A percentile compares a stretch with the other conserved stretches of the same genome.
Conservation (phyloP, 495 filamentous ascomycete genomes). For the Hypoxylon intermedium region DNA sequence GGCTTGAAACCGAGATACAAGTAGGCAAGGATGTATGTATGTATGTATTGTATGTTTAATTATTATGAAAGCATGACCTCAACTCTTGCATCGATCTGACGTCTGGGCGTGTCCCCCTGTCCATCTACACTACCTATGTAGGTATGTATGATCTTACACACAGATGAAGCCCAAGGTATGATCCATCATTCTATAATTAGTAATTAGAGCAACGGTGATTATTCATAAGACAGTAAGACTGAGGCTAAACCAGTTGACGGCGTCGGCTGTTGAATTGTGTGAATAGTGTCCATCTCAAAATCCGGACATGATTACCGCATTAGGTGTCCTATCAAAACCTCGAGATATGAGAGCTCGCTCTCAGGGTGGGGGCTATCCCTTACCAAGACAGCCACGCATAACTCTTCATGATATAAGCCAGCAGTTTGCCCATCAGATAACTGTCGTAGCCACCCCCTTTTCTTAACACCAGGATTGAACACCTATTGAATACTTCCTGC, state of each 20-base stretch:
- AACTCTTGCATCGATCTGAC: slow-evolving; percentile 4
- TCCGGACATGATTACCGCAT: slow-evolving; percentile 6
- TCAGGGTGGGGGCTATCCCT: slow-evolving; percentile 15
- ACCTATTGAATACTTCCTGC: background rate
- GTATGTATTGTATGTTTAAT: background rate
- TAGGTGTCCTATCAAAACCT: slow-evolving; percentile 5
- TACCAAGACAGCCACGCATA: too few relatives aligned
- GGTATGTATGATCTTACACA: background rate
- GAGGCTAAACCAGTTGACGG: background rate
- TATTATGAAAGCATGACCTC: slow-evolving; percentile 7
- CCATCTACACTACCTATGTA: background rate
- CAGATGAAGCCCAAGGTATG: slow-evolving; percentile 1
- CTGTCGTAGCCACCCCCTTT: background rate
- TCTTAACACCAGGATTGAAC: background rate
- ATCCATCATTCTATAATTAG: slow-evolving; percentile 4
- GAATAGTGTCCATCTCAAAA: slow-evolving; percentile 3
- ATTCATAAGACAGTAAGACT: too few relatives aligned
- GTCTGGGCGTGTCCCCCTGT: background rate
- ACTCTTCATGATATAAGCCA: slow-evolving; percentile 6
- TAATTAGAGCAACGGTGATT: too few relatives aligned
- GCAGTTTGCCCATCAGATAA: slow-evolving; percentile 1
- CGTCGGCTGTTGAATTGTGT: slow-evolving; percentile 7
- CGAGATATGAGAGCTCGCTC: slow-evolving; percentile 9
- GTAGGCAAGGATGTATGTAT: slow-evolving; percentile 6
- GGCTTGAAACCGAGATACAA: slow-evolving; percentile 3